These are phyloP conservation scores for Gilbertella persicaria DNA, from an alignment of 371 early-diverging fungal species.

Conservation along the genomic window DNA sequence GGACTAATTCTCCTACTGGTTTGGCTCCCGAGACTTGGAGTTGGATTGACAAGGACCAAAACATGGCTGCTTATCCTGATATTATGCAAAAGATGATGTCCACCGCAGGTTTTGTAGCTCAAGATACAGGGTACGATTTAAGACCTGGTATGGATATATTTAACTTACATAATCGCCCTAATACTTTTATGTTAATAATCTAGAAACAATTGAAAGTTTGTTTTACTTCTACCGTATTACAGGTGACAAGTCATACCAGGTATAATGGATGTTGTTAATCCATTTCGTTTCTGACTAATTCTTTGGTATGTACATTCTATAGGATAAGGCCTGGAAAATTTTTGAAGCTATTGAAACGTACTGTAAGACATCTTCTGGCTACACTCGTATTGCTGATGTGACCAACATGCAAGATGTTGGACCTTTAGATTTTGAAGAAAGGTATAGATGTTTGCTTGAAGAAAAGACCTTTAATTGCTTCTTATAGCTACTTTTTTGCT, in stretches of 20 bases:
- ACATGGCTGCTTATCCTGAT: slow-evolving; percentile 21
- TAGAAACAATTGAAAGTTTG: slow-evolving; percentile 78
- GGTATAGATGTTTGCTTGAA: slow-evolving; percentile 22
- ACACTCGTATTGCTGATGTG: slow-evolving; percentile 62
- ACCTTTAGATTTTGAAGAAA: slow-evolving; percentile 42
- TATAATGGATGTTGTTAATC: slow-evolving; percentile 1
- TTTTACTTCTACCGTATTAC: slow-evolving; percentile 77
- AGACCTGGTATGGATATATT: slow-evolving; percentile 34
- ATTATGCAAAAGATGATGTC: slow-evolving; percentile 29
- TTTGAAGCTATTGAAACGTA: slow-evolving; percentile 67
- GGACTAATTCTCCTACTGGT: slow-evolving; percentile 41
- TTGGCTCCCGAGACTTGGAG: slow-evolving; percentile 50
- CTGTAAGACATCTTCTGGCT: slow-evolving; percentile 63
- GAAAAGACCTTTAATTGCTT: background rate
- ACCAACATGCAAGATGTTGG: slow-evolving; percentile 24
- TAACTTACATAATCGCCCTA: background rate
- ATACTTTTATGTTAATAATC: slow-evolving; percentile 1
- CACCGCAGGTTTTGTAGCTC: slow-evolving; percentile 24
- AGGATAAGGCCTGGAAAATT: slow-evolving; percentile 72
- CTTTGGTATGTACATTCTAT: background rate
- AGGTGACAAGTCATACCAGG: slow-evolving; percentile 66
- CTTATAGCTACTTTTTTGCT: slow-evolving; percentile 76
- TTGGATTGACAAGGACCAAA: slow-evolving; percentile 40
- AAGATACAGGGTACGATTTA: slow-evolving; percentile 42
- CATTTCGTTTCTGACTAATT: background rate